Evolutionary conservation across 106 monocot genomes (phyloP).

Genomic region (Platanthera guangdongensis): DNA sequence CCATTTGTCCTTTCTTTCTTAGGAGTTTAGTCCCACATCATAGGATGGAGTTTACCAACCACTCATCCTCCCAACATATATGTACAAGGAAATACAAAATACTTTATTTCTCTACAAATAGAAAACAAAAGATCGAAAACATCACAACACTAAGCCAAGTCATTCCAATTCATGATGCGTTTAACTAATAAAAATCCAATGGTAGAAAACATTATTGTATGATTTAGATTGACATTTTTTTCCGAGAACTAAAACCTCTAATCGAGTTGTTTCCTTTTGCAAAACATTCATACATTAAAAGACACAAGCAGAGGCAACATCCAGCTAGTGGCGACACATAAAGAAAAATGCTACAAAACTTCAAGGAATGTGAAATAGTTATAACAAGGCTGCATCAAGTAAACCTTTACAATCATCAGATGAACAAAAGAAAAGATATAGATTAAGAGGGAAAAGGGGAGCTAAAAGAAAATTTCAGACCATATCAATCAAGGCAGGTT

Average conservation of each 20-base stretch:
- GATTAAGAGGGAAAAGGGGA: neutral
- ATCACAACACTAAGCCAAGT: neutral
- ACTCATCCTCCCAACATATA: no score
- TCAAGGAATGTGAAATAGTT: neutral
- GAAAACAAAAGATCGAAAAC: neutral
- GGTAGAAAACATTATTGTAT: neutral
- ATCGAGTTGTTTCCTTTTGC: neutral
- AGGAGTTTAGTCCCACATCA: no score
- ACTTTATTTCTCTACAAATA: neutral
- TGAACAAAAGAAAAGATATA: neutral
- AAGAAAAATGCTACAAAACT: neutral
- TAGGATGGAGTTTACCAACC: no score
- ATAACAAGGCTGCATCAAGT: neutral
- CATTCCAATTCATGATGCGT: neutral
- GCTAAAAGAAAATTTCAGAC: slow-evolving; percentile 20
- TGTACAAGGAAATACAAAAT: no score
- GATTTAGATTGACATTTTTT: neutral
- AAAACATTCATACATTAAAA: neutral
- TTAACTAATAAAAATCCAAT: neutral
- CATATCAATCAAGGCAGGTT: slow-evolving; percentile 45
- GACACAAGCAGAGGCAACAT: neutral
- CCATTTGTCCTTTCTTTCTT: no score
- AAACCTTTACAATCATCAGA: neutral
- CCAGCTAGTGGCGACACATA: neutral
- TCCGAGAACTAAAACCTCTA: neutral